Evolutionary conservation across 495 filamentous ascomycete genomes (phyloP).

Genomic region (Hypoxylon lienhwacheense): DNA sequence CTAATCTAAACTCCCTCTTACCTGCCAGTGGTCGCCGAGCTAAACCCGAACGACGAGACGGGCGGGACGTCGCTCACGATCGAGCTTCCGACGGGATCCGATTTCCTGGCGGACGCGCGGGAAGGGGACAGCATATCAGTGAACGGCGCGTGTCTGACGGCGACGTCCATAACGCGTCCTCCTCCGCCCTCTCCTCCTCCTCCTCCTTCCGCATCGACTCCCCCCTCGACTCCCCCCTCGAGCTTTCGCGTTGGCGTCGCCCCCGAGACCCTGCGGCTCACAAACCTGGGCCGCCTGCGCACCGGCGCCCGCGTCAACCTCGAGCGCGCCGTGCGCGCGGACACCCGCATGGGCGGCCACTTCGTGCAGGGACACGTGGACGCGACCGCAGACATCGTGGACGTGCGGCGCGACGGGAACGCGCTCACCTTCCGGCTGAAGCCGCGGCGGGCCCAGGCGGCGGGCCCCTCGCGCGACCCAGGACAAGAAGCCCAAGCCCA

Average conservation of each 20-base stretch:
- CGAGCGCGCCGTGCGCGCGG: slow-evolving; percentile 84
- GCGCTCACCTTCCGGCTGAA: slow-evolving; percentile 80
- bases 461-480: too few species aligned
- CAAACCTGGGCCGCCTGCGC: slow-evolving; percentile 78
- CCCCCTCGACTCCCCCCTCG: not conserved
- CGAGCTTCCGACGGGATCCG: slow-evolving; percentile 58
- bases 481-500: too few species aligned
- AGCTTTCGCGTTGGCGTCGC: slow-evolving; percentile 93
- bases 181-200: not conserved
- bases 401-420: slow-evolving; percentile 77
- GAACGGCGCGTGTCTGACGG: slow-evolving; percentile 89
- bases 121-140: slow-evolving; percentile 91
- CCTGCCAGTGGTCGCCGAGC: slow-evolving; percentile 71
- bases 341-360: slow-evolving; percentile 87
- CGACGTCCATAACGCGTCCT: slow-evolving; percentile 55
- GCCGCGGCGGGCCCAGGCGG: slow-evolving; percentile 43
- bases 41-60: slow-evolving; percentile 77
- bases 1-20: not conserved
- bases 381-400: slow-evolving; percentile 72
- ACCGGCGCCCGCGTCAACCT: slow-evolving; percentile 71
- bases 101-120: slow-evolving; percentile 78
- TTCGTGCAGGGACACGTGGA: slow-evolving; percentile 95
- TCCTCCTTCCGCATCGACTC: slow-evolving; percentile 14
- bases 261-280: slow-evolving; percentile 94
- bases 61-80: slow-evolving; percentile 91